Evolutionary conservation across 768 basidiomycete species (phyloP).

Genomic region (Porphyrellus cyaneotinctus): DNA sequence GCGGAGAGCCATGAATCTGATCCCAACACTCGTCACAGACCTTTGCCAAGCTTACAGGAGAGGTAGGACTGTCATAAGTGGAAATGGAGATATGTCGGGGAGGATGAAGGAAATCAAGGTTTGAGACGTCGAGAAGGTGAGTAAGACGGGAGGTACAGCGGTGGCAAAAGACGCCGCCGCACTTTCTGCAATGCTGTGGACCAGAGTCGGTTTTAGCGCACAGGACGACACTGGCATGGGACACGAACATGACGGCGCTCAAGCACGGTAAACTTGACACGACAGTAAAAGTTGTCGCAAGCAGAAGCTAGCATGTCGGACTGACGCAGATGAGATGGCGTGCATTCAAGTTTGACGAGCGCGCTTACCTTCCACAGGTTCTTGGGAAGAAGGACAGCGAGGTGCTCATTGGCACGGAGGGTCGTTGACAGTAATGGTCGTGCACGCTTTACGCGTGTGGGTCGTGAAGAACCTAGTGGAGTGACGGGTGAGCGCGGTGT

Average conservation of each 20-base stretch:
- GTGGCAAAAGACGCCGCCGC: constrained; percentile 72
- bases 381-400: constrained; percentile 69
- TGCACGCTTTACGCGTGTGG: constrained; percentile 14
- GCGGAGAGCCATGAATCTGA: constrained; percentile 58
- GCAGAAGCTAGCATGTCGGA: constrained; percentile 55
- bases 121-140: constrained; percentile 67
- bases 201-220: constrained; percentile 17
- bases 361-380: constrained; percentile 67
- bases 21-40: constrained; percentile 79
- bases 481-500: background rate
- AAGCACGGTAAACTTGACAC: constrained; percentile 57
- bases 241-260: constrained; percentile 70
- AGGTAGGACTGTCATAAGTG: constrained; percentile 52
- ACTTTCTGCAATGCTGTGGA: constrained; percentile 75
- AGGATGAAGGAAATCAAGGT: constrained; percentile 65
- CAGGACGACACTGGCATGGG: background rate
- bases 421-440: constrained; percentile 16
- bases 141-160: constrained; percentile 58
- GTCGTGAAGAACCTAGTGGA: constrained; percentile 21
- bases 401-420: constrained; percentile 56
- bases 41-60: constrained; percentile 54
- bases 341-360: background rate
- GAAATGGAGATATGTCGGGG: constrained; percentile 63
- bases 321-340: constrained; percentile 33
- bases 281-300: constrained; percentile 77